Evolutionary conservation across 2,329 filamentous ascomycete species (phyloP).

Genomic region (Venturia effusa): DNA sequence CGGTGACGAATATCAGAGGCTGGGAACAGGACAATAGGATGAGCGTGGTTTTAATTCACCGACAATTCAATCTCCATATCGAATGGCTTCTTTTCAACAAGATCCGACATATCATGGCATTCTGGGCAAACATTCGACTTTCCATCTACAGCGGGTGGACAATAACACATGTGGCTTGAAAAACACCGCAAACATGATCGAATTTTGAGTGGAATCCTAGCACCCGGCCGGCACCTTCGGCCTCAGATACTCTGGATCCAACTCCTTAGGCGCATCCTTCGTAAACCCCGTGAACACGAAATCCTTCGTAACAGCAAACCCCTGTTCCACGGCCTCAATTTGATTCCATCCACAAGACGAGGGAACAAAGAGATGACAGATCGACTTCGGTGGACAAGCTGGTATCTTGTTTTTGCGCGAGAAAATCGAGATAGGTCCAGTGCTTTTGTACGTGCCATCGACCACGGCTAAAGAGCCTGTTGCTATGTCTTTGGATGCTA

Average conservation of each 20-base stretch:
- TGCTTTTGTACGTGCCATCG: background rate
- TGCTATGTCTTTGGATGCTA: constrained; percentile 42
- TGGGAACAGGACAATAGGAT: no score
- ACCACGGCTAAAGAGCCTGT: constrained; percentile 33
- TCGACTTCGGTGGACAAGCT: constrained; percentile 16
- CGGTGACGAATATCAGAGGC: no score
- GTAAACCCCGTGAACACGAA: constrained; percentile 26
- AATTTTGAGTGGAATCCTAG: background rate
- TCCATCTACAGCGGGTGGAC: no score
- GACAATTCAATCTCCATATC: no score
- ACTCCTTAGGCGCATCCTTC: background rate
- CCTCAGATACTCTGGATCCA: constrained; percentile 1
- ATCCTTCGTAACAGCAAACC: constrained; percentile 35
- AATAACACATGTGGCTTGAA: no score
- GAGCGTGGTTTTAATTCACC: no score
- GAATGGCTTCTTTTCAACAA: no score
- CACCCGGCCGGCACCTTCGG: background rate
- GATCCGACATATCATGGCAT: no score
- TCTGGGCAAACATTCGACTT: no score
- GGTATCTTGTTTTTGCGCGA: background rate
- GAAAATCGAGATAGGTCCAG: background rate
- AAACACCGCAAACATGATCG: no score
- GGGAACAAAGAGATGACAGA: constrained; percentile 32
- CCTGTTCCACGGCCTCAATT: constrained; percentile 29
- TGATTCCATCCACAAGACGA: constrained; percentile 36